These are phyloP conservation scores for Pestalotiopsis sp. DNA, from an alignment of 2,329 filamentous ascomycete species.

Conservation along the genomic window DNA sequence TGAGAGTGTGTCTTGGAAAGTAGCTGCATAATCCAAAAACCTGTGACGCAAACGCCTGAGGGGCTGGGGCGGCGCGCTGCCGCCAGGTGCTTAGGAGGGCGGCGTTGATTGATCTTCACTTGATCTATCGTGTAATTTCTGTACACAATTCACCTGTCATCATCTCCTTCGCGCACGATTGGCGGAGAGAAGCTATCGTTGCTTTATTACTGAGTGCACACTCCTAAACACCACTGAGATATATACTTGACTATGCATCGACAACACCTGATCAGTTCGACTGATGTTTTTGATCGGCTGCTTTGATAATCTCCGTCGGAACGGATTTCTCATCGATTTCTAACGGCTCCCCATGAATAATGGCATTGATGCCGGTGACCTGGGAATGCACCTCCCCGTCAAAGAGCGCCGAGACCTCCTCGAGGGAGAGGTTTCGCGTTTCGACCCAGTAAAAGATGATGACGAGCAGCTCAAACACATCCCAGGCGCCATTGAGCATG, in stretches of 20 bases:
- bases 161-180: no score
- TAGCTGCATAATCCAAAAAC: no score
- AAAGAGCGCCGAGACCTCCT: slow-evolving; percentile 17
- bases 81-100: no score
- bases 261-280: not conserved
- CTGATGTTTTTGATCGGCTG: not conserved
- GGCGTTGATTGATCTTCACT: no score
- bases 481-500: slow-evolving; percentile 24
- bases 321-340: not conserved
- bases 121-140: no score
- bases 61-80: no score
- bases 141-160: no score
- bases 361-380: not conserved
- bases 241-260: not conserved
- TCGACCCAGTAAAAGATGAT: slow-evolving; percentile 23
- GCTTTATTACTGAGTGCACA: no score
- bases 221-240: no score
- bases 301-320: not conserved
- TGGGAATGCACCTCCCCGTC: slow-evolving; percentile 5
- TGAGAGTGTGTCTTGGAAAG: no score
- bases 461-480: slow-evolving; percentile 19
- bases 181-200: no score
- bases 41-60: no score
- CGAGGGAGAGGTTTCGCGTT: slow-evolving; percentile 20
- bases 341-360: not conserved